phyloP scores from a whole-genome alignment of 2,329 filamentous ascomycete genomes.

The Hypoxylon sp. region DNA sequence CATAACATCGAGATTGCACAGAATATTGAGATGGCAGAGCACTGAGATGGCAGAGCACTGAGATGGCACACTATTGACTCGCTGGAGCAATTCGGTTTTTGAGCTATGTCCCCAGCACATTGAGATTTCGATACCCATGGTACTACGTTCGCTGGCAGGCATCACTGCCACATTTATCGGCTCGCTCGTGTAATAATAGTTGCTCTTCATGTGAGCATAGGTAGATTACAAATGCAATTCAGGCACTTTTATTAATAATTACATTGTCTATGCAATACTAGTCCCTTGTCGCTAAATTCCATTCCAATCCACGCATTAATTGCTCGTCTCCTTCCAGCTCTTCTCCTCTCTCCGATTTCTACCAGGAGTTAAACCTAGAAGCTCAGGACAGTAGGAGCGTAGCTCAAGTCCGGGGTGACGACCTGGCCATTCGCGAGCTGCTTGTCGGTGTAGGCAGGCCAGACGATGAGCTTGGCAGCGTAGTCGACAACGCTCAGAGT shows the following conservation, averaged over 20 bases:
- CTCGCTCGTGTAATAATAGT: not conserved
- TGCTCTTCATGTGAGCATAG: not conserved
- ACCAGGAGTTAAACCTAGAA: conserved; percentile 5
- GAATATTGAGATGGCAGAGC: too few species aligned
- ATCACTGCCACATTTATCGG: not conserved
- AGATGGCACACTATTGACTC: not conserved
- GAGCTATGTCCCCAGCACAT: not conserved
- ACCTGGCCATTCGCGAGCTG: conserved; percentile 60
- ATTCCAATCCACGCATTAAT: not conserved
- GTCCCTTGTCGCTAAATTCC: conserved; percentile 1
- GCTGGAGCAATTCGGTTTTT: not conserved
- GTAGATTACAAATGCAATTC: conserved; percentile 6
- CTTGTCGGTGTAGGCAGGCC: conserved; percentile 66
- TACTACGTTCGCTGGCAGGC: not conserved
- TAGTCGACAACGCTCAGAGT: conserved; percentile 64
- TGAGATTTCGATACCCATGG: not conserved
- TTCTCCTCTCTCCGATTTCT: not conserved
- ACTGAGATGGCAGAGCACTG: too few species aligned
- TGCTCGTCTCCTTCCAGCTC: not conserved
- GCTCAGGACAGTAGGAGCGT: conserved; percentile 39
- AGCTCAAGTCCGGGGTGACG: conserved; percentile 61
- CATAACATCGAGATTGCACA: too few species aligned
- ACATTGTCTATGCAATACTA: conserved; percentile 8
- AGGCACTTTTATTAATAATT: conserved; percentile 20
- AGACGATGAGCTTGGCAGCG: conserved; percentile 60